Evolutionary conservation across 176 grass and related monocot species (phyloP), one percentile per base, ranked within the genome.

Genomic region (Elymus sibiricus): DNA sequence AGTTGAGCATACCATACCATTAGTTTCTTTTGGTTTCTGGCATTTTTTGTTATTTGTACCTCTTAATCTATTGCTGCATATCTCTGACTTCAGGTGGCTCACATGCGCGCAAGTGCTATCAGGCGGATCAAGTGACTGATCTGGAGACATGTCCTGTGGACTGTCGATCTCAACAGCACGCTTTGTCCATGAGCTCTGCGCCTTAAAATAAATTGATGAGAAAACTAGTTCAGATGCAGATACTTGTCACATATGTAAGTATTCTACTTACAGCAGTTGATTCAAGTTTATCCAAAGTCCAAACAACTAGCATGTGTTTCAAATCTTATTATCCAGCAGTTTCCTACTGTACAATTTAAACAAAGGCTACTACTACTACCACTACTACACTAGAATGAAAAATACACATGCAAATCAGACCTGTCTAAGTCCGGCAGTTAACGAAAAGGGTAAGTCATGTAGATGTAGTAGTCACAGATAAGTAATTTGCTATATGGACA

Each of bases 171-270:
- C 95, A 84, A 93, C 91, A 40, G 91, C 91, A 55, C 58, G 74
- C 58, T 98, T 98, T 72, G 91, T 95, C 91, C 93, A 95, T 22
- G 91, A 98, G 80, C 86, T 98, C 78, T 98, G 93, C 6, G 64
- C 82, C 77, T 88, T 82, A 26, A 82, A 87, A 87, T 17, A 85
- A 84, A 74, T 40, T 37, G 39, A 58, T 42, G 10, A 81, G 68
- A 68, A 86, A 86, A 78, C 17, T 12, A 27, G 37, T 82, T 82
- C 43, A 67, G 11, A 81, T 43, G 32, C n/a, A 28, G 15, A 42
- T 61, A 15, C 35, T 79, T 64, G 2, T 76, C 10, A 85, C 51
- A 76, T 29, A 75, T 9, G 6, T 26, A 80, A 24, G 32, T 34
- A 80, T 49, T 60, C 7, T 6, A 74, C 1, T 7, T 38, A 58